phyloP scores from a whole-genome alignment of 2,329 filamentous ascomycete species.

The Trichophyton schoenleinii region DNA sequence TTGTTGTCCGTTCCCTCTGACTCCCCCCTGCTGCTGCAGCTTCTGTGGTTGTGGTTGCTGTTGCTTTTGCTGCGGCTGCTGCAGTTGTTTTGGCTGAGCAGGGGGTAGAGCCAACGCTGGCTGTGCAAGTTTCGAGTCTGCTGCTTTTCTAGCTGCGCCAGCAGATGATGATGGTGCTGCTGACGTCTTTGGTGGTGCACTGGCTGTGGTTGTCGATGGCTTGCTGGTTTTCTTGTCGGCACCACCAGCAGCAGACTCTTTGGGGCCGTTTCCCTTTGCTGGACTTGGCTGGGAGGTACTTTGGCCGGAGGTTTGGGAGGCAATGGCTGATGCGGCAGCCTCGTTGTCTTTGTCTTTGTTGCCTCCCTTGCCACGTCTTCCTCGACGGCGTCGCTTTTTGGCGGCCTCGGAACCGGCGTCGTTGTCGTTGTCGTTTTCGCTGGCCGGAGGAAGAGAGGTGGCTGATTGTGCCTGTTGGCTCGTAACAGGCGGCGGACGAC shows the following conservation, averaged over 20 bases:
- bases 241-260: conserved; percentile 3
- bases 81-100: conserved; percentile 1
- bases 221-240: background rate
- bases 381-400: conserved; percentile 1
- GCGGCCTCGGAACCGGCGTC: background rate
- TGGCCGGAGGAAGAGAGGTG: background rate
- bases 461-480: conserved; percentile 1
- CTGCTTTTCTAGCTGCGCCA: conserved; percentile 3
- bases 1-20: conserved; percentile 4
- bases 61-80: too few relatives aligned
- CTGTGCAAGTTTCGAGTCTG: conserved; percentile 4
- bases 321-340: background rate
- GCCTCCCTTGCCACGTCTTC: background rate
- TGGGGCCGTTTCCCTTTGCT: background rate
- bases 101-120: conserved; percentile 2
- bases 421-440: background rate
- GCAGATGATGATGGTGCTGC: background rate
- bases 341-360: background rate
- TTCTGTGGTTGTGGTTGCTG: too few relatives aligned
- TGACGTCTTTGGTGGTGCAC: conserved; percentile 1
- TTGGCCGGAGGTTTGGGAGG: background rate
- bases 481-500: background rate
- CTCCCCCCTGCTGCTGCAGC: conserved; percentile 2
- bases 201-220: background rate
- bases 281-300: conserved; percentile 2